phyloP scores from a whole-genome alignment of 2,329 filamentous ascomycete species.

The Beauveria bassiana region DNA sequence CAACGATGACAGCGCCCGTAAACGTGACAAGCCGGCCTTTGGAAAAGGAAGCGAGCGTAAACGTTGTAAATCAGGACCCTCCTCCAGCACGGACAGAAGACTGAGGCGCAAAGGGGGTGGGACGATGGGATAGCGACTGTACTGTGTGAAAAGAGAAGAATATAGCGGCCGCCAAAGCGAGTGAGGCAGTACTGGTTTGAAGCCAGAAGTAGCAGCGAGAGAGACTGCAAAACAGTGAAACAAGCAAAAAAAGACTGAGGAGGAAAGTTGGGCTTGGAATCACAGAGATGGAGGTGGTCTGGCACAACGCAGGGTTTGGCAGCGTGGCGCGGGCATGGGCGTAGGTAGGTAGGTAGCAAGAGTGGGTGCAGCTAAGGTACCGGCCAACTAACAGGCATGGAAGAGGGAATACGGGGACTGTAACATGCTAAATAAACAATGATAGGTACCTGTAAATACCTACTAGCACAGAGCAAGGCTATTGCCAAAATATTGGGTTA shows the following conservation, averaged over 20 bases:
- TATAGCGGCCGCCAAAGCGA: conserved; percentile 47
- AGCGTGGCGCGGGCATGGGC: background rate
- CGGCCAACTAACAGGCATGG: background rate
- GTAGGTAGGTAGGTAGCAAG: background rate
- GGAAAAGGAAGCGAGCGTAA: background rate
- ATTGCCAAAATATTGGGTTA: too few species aligned
- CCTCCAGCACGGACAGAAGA: background rate
- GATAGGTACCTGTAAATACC: background rate
- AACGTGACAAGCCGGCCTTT: background rate
- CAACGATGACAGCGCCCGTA: background rate
- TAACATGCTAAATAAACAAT: background rate
- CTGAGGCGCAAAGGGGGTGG: background rate
- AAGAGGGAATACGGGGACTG: background rate
- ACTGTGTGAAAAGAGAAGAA: conserved; percentile 26
- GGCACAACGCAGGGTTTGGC: background rate
- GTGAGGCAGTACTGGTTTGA: conserved; percentile 37
- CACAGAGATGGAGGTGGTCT: background rate
- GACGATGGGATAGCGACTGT: conserved; percentile 2
- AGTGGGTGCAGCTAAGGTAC: background rate
- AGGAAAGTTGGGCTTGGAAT: background rate
- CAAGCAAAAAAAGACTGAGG: background rate
- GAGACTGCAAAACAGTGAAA: conserved; percentile 15
- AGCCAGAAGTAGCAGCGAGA: conserved; percentile 9
- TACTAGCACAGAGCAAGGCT: too few species aligned
- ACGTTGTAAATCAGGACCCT: background rate